phyloP scores from a whole-genome alignment of 2,329 filamentous ascomycete species.

The Scolecobasidium constrictum region DNA sequence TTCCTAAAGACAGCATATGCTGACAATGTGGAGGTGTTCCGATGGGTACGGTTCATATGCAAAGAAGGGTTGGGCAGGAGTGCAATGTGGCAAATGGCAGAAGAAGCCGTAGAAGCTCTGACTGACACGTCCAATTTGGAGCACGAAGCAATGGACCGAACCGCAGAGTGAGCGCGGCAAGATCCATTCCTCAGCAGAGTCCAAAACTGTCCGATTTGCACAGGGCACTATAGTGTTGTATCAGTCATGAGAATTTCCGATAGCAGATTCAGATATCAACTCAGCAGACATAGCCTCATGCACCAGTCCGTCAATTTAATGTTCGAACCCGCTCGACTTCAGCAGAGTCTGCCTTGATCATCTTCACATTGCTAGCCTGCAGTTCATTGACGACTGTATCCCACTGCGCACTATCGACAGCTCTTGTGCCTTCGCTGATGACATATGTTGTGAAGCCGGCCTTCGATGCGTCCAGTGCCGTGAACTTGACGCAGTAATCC shows the following conservation, averaged over 20 bases:
- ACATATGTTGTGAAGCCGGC: conserved; percentile 71
- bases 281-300: too few species aligned
- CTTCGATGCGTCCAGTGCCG: conserved; percentile 64
- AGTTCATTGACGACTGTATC: conserved; percentile 43
- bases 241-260: too few species aligned
- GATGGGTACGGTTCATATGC: background rate
- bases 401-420: conserved; percentile 56
- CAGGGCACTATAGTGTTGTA: too few species aligned
- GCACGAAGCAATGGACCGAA: too few species aligned
- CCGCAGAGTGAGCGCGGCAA: too few species aligned
- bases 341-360: conserved; percentile 47
- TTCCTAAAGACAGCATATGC: background rate
- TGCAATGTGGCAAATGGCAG: background rate
- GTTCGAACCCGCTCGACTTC: conserved; percentile 43
- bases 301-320: too few species aligned
- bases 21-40: background rate
- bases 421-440: conserved; percentile 65
- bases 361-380: conserved; percentile 45
- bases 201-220: too few species aligned
- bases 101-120: background rate
- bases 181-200: too few species aligned
- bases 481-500: conserved; percentile 80
- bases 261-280: too few species aligned
- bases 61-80: background rate
- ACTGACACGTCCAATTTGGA: too few species aligned